Evolutionary conservation across 768 basidiomycete species (phyloP).

Genomic region (Sutorius australiensis): DNA sequence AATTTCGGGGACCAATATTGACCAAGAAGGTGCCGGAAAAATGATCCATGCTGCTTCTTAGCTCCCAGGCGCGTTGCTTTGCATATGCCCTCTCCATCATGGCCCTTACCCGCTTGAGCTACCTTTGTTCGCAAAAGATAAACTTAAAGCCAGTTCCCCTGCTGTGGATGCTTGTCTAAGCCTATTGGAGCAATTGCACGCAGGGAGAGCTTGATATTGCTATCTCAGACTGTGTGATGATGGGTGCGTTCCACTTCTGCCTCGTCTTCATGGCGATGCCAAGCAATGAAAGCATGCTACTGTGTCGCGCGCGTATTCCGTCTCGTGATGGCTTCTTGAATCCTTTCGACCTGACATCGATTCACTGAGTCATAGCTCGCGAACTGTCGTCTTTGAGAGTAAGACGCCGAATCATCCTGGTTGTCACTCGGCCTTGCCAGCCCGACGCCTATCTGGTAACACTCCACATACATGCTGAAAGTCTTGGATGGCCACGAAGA

Average conservation of each 20-base stretch:
- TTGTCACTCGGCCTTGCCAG: background rate
- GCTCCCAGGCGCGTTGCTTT: too few species aligned
- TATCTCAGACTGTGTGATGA: constrained; percentile 27
- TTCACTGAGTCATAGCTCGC: constrained; percentile 26
- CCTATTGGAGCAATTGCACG: constrained; percentile 27
- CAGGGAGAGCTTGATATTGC: constrained; percentile 31
- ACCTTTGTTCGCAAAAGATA: constrained; percentile 1
- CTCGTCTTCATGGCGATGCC: background rate
- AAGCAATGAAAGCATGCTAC: constrained; percentile 6
- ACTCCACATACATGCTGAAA: background rate
- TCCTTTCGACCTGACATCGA: constrained; percentile 33
- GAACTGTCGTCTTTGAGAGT: background rate
- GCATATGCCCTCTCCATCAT: too few species aligned
- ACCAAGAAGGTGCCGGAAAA: too few species aligned
- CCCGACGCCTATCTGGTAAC: background rate
- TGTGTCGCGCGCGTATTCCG: constrained; percentile 22
- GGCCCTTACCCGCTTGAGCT: too few species aligned
- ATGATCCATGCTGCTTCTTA: too few species aligned
- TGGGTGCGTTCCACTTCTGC: constrained; percentile 26
- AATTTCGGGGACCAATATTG: too few species aligned
- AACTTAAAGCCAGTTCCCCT: constrained; percentile 33
- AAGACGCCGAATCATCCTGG: background rate
- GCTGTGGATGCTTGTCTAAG: constrained; percentile 28
- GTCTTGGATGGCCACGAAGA: background rate
- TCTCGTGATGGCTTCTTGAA: constrained; percentile 28